These are phyloP conservation scores for Aechmea fasciata DNA, from an alignment of 176 grass and related monocot species.

Conservation along the genomic window DNA sequence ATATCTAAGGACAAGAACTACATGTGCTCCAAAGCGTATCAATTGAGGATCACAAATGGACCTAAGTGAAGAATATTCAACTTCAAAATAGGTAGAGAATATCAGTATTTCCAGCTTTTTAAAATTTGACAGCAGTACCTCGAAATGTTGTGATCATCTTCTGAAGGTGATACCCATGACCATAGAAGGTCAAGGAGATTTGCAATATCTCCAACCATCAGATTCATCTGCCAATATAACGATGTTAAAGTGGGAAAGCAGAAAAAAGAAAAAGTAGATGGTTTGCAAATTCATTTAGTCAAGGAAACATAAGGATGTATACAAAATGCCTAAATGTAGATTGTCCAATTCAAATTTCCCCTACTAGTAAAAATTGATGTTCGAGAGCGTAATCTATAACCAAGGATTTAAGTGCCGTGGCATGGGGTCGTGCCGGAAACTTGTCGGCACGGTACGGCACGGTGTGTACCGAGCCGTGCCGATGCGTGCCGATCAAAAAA, in stretches of 20 bases:
- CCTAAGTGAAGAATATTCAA: conserved; percentile 33
- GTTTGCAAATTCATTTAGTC: not conserved
- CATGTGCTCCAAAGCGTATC: conserved; percentile 80
- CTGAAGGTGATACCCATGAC: conserved; percentile 74
- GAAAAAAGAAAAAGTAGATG: conserved; percentile 7
- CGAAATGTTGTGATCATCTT: conserved; percentile 53
- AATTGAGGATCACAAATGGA: conserved; percentile 66
- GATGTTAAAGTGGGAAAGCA: conserved; percentile 8
- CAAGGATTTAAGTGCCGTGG: too few relatives aligned
- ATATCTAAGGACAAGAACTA: conserved; percentile 86
- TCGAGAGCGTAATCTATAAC: too few relatives aligned
- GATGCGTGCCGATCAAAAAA: too few relatives aligned
- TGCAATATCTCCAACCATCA: conserved; percentile 74
- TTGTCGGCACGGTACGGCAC: too few relatives aligned
- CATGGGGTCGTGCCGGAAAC: too few relatives aligned
- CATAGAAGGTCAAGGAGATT: conserved; percentile 87
- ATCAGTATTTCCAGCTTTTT: not conserved
- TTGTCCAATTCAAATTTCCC: too few relatives aligned
- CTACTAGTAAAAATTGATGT: too few relatives aligned
- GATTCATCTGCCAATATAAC: conserved; percentile 57
- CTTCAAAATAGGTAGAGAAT: conserved; percentile 1
- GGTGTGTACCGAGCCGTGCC: too few relatives aligned
- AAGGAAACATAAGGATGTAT: too few relatives aligned
- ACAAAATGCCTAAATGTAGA: too few relatives aligned
- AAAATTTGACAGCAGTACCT: conserved; percentile 28